Evolutionary conservation across 1,284 basidiomycete species (phyloP), one percentile per base, ranked within the genome.

Genomic region (Phylloboletellus chloephorus): DNA sequence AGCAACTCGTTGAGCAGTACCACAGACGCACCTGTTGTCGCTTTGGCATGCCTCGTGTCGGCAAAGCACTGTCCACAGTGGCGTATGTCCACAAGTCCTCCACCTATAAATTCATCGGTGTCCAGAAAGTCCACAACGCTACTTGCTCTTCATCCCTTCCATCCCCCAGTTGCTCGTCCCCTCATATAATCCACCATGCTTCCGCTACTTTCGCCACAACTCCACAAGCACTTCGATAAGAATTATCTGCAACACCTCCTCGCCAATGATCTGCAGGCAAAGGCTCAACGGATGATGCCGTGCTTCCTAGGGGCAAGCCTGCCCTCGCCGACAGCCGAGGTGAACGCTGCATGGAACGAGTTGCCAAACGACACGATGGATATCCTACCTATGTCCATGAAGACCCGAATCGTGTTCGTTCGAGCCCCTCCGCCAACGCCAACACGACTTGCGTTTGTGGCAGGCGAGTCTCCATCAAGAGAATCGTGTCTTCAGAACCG

Each of bases 31-130:
- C n/a, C n/a, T 31, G 26, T 38, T 40, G 34, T 36, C 38, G 46
- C 48, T 43, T 56, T 56, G 49, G 13, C 31, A 41, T 11, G 52
- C 51, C 59, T 62, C 60, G 51, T 57, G 59, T 32, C 19, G 36
- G 36, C 44, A 54, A 57, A 56, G 55, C 56, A 22, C 20, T 38
- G 12, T 48, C 54, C 40, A 48, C 43, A 43, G 46, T 43, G 48
- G 56, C 57, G 58, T 47, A 39, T 17, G 13, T 37, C 44, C 39
- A 39, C 33, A 51, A 28, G 1, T 19, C 38, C 28, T 10, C 33
- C 16, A 8, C 26, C 20, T 50, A 57, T 62, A 64, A 53, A 50
- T 32, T 13, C 35, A 25, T 10, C 26, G 39, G 25, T 28, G 2
- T 31, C 23, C 7, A 41, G 21, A 30, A 16, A 7, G 6, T 17